These are phyloP conservation scores for Cladobotryum mycophilum DNA, from an alignment of 2,329 filamentous ascomycete genomes.

Conservation along the genomic window DNA sequence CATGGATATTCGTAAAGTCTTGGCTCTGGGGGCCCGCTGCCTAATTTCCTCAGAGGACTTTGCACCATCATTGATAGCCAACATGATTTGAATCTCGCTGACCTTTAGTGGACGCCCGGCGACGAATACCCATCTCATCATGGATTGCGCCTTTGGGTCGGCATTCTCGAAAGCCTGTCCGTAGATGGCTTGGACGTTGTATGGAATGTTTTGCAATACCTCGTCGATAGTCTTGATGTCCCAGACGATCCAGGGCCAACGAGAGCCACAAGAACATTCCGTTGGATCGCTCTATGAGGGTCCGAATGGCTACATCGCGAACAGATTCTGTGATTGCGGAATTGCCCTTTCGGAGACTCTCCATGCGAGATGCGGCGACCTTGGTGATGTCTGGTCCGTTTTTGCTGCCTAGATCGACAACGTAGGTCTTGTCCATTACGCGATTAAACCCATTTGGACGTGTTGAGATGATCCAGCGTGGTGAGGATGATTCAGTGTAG, in stretches of 20 bases:
- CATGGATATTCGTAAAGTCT: not conserved
- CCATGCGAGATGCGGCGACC: not conserved
- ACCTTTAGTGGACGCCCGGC: not conserved
- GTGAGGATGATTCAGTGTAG: not conserved
- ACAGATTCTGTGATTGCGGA: not conserved
- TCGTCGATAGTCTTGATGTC: not conserved
- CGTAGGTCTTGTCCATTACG: not conserved
- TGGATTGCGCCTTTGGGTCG: not conserved
- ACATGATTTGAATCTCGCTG: not conserved
- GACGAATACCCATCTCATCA: not conserved
- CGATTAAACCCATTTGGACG: not conserved
- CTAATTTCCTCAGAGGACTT: not conserved
- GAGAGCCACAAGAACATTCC: conserved; percentile 2
- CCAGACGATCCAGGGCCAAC: not conserved
- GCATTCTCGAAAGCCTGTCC: not conserved
- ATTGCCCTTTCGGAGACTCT: not conserved
- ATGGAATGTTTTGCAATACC: not conserved
- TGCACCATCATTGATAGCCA: not conserved
- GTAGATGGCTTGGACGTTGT: not conserved
- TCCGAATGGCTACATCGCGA: not conserved
- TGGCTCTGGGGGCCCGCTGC: not conserved
- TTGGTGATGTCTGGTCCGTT: not conserved
- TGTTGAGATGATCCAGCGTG: conserved; percentile 1
- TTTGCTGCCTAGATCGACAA: not conserved
- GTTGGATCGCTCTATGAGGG: not conserved